These are phyloP conservation scores for Pirum gemmata DNA, from an alignment of 78 protist species.

Conservation along the genomic window DNA sequence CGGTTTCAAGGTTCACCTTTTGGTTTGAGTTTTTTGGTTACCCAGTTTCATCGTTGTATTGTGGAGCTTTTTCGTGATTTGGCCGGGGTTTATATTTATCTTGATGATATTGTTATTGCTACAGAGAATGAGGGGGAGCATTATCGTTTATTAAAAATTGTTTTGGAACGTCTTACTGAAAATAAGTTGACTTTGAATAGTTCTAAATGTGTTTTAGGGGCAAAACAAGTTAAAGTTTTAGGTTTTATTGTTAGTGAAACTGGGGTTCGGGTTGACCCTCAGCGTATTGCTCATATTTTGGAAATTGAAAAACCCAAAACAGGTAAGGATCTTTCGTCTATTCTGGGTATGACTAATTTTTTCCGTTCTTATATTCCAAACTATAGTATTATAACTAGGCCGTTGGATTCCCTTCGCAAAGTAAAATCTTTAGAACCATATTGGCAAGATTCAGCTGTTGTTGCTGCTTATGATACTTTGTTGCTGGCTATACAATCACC, in stretches of 20 bases:
- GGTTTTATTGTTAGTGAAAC: neutral
- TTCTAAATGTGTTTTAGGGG: neutral
- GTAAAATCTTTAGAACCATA: too few relatives aligned
- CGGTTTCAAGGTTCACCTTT: neutral
- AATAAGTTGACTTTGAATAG: too few relatives aligned
- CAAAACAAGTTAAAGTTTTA: neutral
- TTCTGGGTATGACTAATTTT: neutral
- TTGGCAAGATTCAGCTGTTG: neutral
- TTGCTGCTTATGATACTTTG: neutral
- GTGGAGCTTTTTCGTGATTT: neutral
- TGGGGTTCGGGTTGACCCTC: neutral
- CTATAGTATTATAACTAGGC: neutral
- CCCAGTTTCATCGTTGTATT: neutral
- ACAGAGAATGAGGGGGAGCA: neutral
- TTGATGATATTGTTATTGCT: neutral
- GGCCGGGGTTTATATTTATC: neutral
- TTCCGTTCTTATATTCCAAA: neutral
- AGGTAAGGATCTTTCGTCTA: neutral
- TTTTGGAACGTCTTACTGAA: neutral
- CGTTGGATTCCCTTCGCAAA: neutral
- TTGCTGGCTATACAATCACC: neutral
- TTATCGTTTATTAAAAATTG: neutral
- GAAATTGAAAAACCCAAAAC: neutral
- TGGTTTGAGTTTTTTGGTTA: neutral
- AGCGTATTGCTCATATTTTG: neutral